Evolutionary conservation across 371 early-diverging fungal genomes (phyloP).

Genomic region (Rhizopus delemar): DNA sequence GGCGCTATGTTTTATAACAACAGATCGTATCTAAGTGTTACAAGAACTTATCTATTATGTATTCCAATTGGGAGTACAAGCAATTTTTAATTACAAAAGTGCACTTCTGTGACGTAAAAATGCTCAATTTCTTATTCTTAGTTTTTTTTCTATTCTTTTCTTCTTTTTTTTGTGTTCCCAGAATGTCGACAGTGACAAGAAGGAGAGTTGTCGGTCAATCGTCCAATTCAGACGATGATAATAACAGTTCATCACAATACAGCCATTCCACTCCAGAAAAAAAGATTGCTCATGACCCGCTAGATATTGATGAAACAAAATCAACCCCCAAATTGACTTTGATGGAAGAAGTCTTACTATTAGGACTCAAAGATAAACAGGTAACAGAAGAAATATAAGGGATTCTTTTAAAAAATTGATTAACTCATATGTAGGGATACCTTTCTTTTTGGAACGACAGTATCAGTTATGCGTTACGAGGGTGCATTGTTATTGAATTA

Average conservation of each 20-base stretch:
- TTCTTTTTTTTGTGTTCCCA: slow-evolving; percentile 1
- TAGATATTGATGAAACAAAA: slow-evolving; percentile 63
- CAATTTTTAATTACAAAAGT: too few relatives aligned
- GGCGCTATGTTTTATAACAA: too few relatives aligned
- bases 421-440: slow-evolving; percentile 67
- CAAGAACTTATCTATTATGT: too few relatives aligned
- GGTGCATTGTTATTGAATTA: slow-evolving; percentile 93
- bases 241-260: slow-evolving; percentile 12
- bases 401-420: too few relatives aligned
- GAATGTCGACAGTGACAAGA: slow-evolving; percentile 48
- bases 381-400: slow-evolving; percentile 35
- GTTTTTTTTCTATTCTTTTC: background rate
- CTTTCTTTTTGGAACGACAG: slow-evolving; percentile 98
- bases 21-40: too few relatives aligned
- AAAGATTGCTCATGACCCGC: slow-evolving; percentile 52
- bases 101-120: too few relatives aligned
- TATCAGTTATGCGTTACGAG: slow-evolving; percentile 93
- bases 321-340: slow-evolving; percentile 78
- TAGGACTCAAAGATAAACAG: slow-evolving; percentile 94
- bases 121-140: background rate
- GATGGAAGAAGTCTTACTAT: slow-evolving; percentile 91
- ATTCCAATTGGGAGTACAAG: too few relatives aligned
- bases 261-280: slow-evolving; percentile 27
- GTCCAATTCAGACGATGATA: slow-evolving; percentile 31
- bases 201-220: slow-evolving; percentile 40